Conservation (phyloP, 148 eudicot species). For the Polygonum aviculare region DNA sequence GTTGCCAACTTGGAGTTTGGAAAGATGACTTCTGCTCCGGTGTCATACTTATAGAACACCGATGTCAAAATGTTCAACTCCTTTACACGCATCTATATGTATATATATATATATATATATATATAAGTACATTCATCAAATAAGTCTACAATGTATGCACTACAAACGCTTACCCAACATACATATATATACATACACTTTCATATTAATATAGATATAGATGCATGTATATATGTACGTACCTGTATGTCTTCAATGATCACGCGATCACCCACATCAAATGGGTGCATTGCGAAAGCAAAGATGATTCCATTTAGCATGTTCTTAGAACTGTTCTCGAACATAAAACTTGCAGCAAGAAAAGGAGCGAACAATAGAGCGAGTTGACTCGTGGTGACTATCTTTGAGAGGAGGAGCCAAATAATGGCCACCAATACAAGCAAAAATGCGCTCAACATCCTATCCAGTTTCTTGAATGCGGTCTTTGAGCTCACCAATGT, state of each 20-base stretch:
- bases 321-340: conserved; percentile 36
- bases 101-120: background rate
- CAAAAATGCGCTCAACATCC: conserved; percentile 27
- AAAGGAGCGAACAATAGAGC: conserved; percentile 31
- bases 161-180: too few species aligned
- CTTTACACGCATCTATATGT: conserved; percentile 9
- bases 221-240: background rate
- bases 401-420: conserved; percentile 31
- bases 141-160: background rate
- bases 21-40: conserved; percentile 2
- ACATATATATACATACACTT: too few species aligned
- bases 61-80: conserved; percentile 11
- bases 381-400: conserved; percentile 28
- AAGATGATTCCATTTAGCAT: conserved; percentile 39
- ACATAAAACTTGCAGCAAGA: conserved; percentile 30
- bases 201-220: too few species aligned
- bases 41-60: conserved; percentile 4
- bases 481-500: background rate
- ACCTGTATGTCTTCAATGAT: conserved; percentile 24
- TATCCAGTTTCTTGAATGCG: conserved; percentile 18
- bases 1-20: conserved; percentile 10
- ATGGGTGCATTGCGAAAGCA: conserved; percentile 39
- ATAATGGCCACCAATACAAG: conserved; percentile 20
- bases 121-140: background rate
- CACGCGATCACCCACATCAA: conserved; percentile 44